phyloP scores from a whole-genome alignment of 176 grass and related monocot species.

The Thalia dealbata region DNA sequence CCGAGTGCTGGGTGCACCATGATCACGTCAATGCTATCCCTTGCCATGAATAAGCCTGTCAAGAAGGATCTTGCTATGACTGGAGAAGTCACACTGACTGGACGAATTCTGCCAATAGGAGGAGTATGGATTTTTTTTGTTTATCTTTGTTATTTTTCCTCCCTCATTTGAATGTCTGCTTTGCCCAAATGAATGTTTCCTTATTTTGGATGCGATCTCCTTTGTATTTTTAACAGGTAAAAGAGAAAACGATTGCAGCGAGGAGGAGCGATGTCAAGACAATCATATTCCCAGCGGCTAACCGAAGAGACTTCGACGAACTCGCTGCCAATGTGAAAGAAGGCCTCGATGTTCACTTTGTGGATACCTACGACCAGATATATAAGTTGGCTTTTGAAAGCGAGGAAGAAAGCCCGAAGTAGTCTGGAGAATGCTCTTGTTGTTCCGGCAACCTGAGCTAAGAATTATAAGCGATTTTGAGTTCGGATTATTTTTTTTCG shows the following conservation, averaged over 20 bases:
- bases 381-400: conserved; percentile 55
- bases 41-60: conserved; percentile 70
- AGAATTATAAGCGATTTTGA: background rate
- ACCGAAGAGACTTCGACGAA: conserved; percentile 87
- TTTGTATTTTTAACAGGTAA: conserved; percentile 61
- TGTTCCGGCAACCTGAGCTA: background rate
- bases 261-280: conserved; percentile 71
- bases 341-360: conserved; percentile 82
- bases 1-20: conserved; percentile 22
- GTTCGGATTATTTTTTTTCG: background rate
- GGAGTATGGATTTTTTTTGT: conserved; percentile 42
- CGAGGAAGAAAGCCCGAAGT: conserved; percentile 3
- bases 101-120: conserved; percentile 83
- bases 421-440: background rate
- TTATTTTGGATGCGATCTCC: background rate
- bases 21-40: conserved; percentile 87
- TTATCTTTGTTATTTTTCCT: background rate
- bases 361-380: conserved; percentile 67
- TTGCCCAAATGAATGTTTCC: background rate
- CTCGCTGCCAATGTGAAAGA: conserved; percentile 87
- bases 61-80: conserved; percentile 90
- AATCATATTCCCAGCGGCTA: conserved; percentile 78
- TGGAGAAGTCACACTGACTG: conserved; percentile 84
- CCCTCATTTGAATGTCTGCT: background rate
- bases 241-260: conserved; percentile 95